Evolutionary conservation across 2,329 filamentous ascomycete genomes (phyloP), one percentile per base, ranked within the genome.

Genomic region (Paecilomyces sp.): DNA sequence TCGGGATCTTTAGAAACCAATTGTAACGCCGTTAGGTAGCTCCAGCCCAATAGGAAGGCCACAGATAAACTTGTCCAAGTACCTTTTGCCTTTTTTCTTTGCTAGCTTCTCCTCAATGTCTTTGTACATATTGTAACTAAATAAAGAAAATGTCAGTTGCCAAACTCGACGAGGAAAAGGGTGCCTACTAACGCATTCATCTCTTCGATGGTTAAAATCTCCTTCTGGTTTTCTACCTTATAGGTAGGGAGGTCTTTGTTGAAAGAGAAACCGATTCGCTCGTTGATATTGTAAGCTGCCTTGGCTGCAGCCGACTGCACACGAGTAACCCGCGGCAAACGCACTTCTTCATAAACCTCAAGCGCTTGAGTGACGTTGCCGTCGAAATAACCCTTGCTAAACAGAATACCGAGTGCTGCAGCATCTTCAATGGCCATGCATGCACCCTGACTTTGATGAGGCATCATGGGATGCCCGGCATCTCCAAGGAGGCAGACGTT

Each of bases 371-470:
- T 66, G 15, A 86, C 67, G 60, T 84, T 74, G 3, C 82, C 82
- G 6, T 66, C 77, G 64, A 79, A 82, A 62, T 80, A 74, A 0
- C 72, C 65, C 57, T 73, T 72, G 69, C 74, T 80, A 68, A 89
- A 88, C 0, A 88, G 60, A 15, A 88, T 83, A 0, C 86, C 86
- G 0, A 89, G 70, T 0, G 84, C 84, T 0, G 83, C 86, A 0
- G 85, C 84, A 61, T 88, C 86, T 68, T 88, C 86, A 53, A 88
- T 87, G 0, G 86, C 85, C 84, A 86, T 87, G 64, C 85, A 87
- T 0, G 86, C 86, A 3, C 87, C 87, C 70, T 90, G 87, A 59
- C 83, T 86, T 68, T 89, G 87, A 66, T 89, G 81, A 1, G 86
- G 85, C 82, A 88, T 84, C 84, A 87, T 87, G 3, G 86, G 86